These are phyloP conservation scores for Puya raimondii DNA, from an alignment of 176 grass and related monocot species.

Conservation along the genomic window DNA sequence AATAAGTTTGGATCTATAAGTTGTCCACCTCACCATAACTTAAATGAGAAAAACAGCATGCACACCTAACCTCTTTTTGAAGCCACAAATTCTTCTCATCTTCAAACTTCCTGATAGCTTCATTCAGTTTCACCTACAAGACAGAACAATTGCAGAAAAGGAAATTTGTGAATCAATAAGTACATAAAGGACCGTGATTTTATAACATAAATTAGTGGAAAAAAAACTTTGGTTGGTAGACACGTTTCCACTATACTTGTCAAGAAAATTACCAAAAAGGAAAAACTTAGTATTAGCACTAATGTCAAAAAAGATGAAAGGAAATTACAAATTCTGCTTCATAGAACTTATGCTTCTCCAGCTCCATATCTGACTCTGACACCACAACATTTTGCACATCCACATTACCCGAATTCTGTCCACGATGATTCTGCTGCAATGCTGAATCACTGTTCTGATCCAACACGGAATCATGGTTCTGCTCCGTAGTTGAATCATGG, in stretches of 20 bases:
- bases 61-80: conserved; percentile 32
- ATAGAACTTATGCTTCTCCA: conserved; percentile 33
- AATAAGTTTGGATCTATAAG: neutral
- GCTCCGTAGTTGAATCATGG: conserved; percentile 8
- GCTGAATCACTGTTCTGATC: conserved; percentile 30
- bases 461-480: conserved; percentile 3
- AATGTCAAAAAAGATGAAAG: neutral
- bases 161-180: neutral
- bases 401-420: conserved; percentile 22
- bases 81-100: conserved; percentile 54
- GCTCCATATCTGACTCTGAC: conserved; percentile 51
- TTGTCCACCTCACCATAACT: neutral
- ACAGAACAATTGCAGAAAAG: conserved; percentile 16
- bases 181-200: neutral
- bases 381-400: conserved; percentile 37
- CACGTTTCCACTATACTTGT: no score
- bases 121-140: conserved; percentile 50
- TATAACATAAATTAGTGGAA: neutral
- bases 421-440: conserved; percentile 30
- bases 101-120: conserved; percentile 44
- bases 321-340: conserved; percentile 69
- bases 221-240: conserved; percentile 5
- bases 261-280: neutral
- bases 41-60: conserved; percentile 18
- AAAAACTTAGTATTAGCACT: neutral